phyloP scores from a whole-genome alignment of 2,329 filamentous ascomycete species.

The Emergomyces pasteurianus region DNA sequence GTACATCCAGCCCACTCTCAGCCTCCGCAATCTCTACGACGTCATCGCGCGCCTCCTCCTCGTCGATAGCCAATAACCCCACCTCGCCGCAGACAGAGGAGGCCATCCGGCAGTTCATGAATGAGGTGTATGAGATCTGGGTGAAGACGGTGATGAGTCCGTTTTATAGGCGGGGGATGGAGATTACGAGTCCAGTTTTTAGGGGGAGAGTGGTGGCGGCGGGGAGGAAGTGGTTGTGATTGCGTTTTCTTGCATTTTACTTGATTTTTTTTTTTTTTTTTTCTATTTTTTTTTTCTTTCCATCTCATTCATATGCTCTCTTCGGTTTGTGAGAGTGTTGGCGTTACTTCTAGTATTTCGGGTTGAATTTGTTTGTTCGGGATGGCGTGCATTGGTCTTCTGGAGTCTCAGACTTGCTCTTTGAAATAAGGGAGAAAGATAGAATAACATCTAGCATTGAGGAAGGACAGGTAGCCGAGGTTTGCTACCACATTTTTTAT shows the following conservation, averaged over 20 bases:
- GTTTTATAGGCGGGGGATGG: conserved; percentile 78
- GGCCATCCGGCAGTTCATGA: conserved; percentile 87
- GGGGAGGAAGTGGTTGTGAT: conserved; percentile 79
- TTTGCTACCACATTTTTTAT: not conserved
- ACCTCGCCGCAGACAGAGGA: conserved; percentile 86
- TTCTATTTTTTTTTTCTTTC: not conserved
- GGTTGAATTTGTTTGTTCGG: not conserved
- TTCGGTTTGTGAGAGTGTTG: not conserved
- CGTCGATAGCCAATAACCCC: conserved; percentile 71
- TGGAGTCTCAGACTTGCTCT: not conserved
- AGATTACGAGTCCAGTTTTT: conserved; percentile 79
- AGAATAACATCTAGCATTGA: not conserved
- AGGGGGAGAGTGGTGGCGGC: conserved; percentile 69
- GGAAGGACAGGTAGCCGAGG: not conserved
- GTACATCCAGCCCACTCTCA: conserved; percentile 22
- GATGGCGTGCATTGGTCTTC: not conserved
- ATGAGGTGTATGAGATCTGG: conserved; percentile 92
- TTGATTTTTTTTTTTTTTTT: not conserved
- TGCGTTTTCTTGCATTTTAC: not conserved
- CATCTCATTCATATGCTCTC: not conserved
- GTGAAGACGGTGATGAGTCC: conserved; percentile 96
- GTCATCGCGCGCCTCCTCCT: conserved; percentile 41
- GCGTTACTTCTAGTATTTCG: not conserved
- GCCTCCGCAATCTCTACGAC: conserved; percentile 17
- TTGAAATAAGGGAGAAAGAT: not conserved